Conservation (phyloP, 768 basidiomycete species). For the Termitomyces sp. region DNA sequence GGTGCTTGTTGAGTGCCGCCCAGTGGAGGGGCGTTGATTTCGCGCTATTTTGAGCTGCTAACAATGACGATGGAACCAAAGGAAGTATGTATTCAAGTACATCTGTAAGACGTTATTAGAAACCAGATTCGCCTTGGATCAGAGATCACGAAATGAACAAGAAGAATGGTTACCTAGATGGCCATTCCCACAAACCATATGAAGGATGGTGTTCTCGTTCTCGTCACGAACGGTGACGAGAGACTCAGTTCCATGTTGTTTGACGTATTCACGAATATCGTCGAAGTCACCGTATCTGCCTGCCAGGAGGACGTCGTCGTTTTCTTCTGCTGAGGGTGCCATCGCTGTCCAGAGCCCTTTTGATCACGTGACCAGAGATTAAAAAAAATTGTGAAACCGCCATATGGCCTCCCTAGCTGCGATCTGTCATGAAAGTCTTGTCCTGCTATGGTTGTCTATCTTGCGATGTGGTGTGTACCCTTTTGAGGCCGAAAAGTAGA, state of each 20-base stretch:
- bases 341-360: conserved; percentile 9
- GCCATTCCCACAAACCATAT: conserved; percentile 88
- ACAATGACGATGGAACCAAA: conserved; percentile 42
- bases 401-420: neutral
- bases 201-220: conserved; percentile 72
- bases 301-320: conserved; percentile 72
- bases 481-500: neutral
- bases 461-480: too few species aligned
- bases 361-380: neutral
- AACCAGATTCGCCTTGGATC: conserved; percentile 26
- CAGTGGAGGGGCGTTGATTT: conserved; percentile 88
- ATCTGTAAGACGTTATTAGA: conserved; percentile 53
- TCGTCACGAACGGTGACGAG: conserved; percentile 58
- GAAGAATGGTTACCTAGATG: conserved; percentile 59
- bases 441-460: too few species aligned
- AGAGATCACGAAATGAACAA: conserved; percentile 4
- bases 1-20: conserved; percentile 83
- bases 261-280: conserved; percentile 64
- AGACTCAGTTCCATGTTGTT: conserved; percentile 44
- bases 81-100: conserved; percentile 71
- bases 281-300: conserved; percentile 87
- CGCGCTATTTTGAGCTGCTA: conserved; percentile 60
- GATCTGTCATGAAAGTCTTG: neutral
- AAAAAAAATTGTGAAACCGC: neutral
- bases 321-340: conserved; percentile 43